Base-by-base conservation (phyloP, 495 filamentous ascomycete species). In the Xylaria flabelliformis region DNA sequence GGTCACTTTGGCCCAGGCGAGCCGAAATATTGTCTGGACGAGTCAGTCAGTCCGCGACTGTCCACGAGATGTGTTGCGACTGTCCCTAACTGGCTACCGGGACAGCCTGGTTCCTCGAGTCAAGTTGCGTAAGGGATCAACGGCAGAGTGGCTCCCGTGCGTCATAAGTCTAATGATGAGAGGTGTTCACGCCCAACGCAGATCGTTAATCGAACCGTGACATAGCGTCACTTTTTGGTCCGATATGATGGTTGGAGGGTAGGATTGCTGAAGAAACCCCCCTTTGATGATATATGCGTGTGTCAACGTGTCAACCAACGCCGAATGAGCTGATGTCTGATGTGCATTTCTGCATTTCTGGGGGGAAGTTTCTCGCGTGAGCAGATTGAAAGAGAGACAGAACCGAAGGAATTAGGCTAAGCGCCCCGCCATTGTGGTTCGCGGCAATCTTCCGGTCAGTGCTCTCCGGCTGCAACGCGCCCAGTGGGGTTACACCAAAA, bases 311-410 rank as follows among this genome's bases (percentile, higher is more conserved):
- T n/a, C 19, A 15, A 34, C 21, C n/a, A 29, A 64, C 62, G 32
- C 61, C 36, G 13, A 39, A 41, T 13, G 39, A 46, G 64, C 29
- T 15, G 46, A 53, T 67, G 46, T 53, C 29, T 15, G 46, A 53
- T 67, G 46, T 53, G 58, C 58, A 29, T 29, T 74, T 77, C 19
- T 10, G 50, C 36, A 39, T 39, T 39, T 39, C 36, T 39, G 19
- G 26, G 64, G 75, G 77, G 77, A 75, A 79, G 77, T 77, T 74
- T 74, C 77, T 77, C 77, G 77, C 77, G 75, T 79, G 74, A 67
- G 44, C 61, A 44, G 12, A 64, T 44, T 7, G 61, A 17, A 42
- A 26, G 36, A 41, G 19, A 36, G 13, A 61, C 8, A 34, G 32
- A 36, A 8, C 41, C 6, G 48, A 50, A 41, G 36, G 36, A 55